Base-by-base conservation (phyloP, 495 filamentous ascomycete genomes). In the Trichoderma virens region DNA sequence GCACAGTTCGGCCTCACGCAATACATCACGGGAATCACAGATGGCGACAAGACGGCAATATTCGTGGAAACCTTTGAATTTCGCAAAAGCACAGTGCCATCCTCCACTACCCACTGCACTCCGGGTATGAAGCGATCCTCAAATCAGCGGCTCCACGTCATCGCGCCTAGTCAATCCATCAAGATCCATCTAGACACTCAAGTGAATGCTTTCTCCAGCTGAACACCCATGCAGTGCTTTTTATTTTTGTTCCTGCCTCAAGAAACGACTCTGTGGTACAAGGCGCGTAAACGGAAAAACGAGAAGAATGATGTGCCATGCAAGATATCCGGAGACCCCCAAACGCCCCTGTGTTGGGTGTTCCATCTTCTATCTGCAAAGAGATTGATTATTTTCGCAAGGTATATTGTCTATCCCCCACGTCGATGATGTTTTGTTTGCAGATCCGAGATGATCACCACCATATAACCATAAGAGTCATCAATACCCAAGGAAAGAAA, bases 291-390 rank as follows among this genome's bases (percentile, higher is more conserved):
- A 73, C 62, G 72, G 67, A 71, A 75, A 72, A 68, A 70, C 51
- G 60, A 67, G 67, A 68, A 70, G 72, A 77, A 75, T 79, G 76
- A 77, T 76, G 73, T 74, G 79, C 82, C 80, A 84, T 86, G 85
- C 84, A 85, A 89, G 88, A 91, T 91, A 91, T 92, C 90, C 89
- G 88, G 89, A 93, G 82, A 82, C 83, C 86, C 87, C 85, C 83
- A 80, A 85, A 83, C 80, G 80, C 82, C 81, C 73, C 78, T 76
- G 68, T 73, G 79, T 75, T 70, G 71, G 70, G 72, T 73, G 76
- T 79, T 86, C 86, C 87, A 86, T 89, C 87, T 86, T 88, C 84
- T 89, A 88, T 88, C 87, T 86, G 84, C 79, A 82, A 72, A 75
- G 73, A 74, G 76, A 75, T 80, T 62, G 68, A 68, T 73, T 74